phyloP scores from a whole-genome alignment of 1,284 basidiomycete species.

The Ganoderma leucocontextum region DNA sequence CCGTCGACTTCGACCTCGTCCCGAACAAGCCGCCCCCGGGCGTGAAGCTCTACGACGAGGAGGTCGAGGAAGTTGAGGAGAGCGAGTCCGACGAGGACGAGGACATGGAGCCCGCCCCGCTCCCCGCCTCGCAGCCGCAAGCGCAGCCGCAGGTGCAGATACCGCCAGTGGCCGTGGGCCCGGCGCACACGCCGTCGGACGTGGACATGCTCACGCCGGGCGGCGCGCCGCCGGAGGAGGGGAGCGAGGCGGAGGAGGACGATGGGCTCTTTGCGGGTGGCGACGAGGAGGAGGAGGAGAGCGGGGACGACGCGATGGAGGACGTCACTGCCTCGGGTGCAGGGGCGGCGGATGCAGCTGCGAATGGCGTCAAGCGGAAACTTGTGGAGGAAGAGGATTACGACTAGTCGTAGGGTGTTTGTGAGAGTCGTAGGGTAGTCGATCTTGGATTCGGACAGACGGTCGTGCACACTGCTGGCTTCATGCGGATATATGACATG shows the following conservation, averaged over 20 bases:
- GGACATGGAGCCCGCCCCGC: slow-evolving; percentile 66
- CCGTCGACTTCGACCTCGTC: slow-evolving; percentile 93
- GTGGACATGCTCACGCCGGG: slow-evolving; percentile 64
- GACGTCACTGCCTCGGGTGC: slow-evolving; percentile 63
- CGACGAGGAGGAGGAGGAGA: slow-evolving; percentile 75
- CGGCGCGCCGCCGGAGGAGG: slow-evolving; percentile 63
- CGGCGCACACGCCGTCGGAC: slow-evolving; percentile 69
- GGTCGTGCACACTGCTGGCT: slow-evolving; percentile 10
- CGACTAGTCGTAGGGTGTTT: slow-evolving; percentile 52
- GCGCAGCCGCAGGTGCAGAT: slow-evolving; percentile 8
- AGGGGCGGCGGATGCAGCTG: slow-evolving; percentile 41
- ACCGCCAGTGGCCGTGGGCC: slow-evolving; percentile 54
- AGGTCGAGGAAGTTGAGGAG: slow-evolving; percentile 80
- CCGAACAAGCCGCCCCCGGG: slow-evolving; percentile 86
- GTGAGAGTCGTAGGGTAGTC: not conserved
- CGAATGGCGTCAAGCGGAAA: slow-evolving; percentile 77
- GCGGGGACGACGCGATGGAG: slow-evolving; percentile 80
- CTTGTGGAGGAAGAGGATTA: slow-evolving; percentile 88
- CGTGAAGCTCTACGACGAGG: slow-evolving; percentile 78
- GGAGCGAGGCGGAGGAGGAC: slow-evolving; percentile 69
- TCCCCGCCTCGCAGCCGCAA: slow-evolving; percentile 36
- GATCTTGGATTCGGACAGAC: not conserved
- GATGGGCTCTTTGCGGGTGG: slow-evolving; percentile 69
- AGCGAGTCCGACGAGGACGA: slow-evolving; percentile 70
- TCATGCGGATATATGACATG: slow-evolving; percentile 5